Conservation (phyloP, 139 green algal species). For the Chlorella sorokiniana region DNA sequence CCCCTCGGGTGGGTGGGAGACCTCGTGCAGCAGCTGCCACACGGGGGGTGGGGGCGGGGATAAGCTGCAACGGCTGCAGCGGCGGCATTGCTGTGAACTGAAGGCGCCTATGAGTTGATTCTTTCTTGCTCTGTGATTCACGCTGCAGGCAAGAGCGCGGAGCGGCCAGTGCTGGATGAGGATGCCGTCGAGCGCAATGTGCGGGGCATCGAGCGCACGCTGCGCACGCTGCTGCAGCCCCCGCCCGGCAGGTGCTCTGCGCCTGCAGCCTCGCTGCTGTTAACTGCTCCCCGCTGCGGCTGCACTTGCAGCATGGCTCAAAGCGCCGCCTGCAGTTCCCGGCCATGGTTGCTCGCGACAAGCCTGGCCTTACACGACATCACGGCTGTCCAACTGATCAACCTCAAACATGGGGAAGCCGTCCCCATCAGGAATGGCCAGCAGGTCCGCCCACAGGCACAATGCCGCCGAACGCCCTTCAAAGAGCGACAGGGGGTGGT, state of each 20-base stretch:
- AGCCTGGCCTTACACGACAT: too few species aligned
- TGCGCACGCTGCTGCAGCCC: slow-evolving; percentile 48
- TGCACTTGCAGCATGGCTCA: too few species aligned
- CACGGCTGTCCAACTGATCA: not conserved
- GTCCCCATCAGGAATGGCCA: slow-evolving; percentile 32
- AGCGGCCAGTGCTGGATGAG: slow-evolving; percentile 91
- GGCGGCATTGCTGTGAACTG: not conserved
- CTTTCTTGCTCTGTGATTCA: too few species aligned
- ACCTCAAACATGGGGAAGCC: slow-evolving; percentile 47
- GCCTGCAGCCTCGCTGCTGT: too few species aligned
- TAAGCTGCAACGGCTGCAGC: too few species aligned
- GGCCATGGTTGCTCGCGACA: too few species aligned
- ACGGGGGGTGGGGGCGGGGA: too few species aligned
- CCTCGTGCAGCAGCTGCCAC: too few species aligned
- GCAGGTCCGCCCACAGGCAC: slow-evolving; percentile 62
- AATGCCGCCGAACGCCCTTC: slow-evolving; percentile 58
- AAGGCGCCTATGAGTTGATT: too few species aligned
- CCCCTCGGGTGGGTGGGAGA: slow-evolving; percentile 76
- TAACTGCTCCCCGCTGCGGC: too few species aligned
- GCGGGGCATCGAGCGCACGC: slow-evolving; percentile 50
- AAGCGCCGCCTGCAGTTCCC: too few species aligned
- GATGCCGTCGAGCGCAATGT: slow-evolving; percentile 86
- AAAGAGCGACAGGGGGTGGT: slow-evolving; percentile 61
- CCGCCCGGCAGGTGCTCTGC: slow-evolving; percentile 11
- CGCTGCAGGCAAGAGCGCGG: slow-evolving; percentile 74